Base-by-base conservation (phyloP, 2,329 filamentous ascomycete species). In the Geosmithia morbida region DNA sequence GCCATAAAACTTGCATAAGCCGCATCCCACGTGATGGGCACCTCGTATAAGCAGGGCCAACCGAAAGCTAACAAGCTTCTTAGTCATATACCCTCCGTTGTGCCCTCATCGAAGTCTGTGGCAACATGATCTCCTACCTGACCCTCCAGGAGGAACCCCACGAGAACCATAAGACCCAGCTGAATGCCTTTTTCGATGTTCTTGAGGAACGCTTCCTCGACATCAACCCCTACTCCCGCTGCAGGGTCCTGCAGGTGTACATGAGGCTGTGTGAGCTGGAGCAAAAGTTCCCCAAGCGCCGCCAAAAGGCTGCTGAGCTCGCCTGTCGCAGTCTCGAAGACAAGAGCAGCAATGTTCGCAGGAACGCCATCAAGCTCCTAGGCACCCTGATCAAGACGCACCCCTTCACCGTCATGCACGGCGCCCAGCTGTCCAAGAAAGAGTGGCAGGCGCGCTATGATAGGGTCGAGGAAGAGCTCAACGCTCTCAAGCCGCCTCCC, bases 181-280 rank as follows among this genome's bases (percentile, higher is more conserved):
- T 98, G 51, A 92, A 94, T 54, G 88, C 89, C 18, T 98, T 97
- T 61, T 97, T 97, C 57, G 90, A 97, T 57, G 89, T 97, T 0
- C 71, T 98, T 2, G 89, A 98, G 60, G 90, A 97, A 66, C 81
- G 92, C 13, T 98, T 98, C 64, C 73, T 97, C 45, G 92, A 98
- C 57, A 79, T 95, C 58, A 98, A 97, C 63, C 94, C 92, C 0
- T 98, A 97, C 66, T 96, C 88, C 61, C 79, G 92, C 57, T 94
- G 85, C 64, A 77, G 90, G 55, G 81, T 87, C 2, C 86, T 98
- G 50, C 92, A 98, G 59, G 92, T 97, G 3, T 96, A 92, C 58
- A 78, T 86, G 66, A 90, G 82, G 59, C 75, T 98, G 13, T 96
- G 89, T 57, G 88, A 96, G 49, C 73, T 97, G n/a, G 87, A 95